phyloP scores from a whole-genome alignment of 192 early-diverging fungal genomes.

The Powellomyces hirtus region DNA sequence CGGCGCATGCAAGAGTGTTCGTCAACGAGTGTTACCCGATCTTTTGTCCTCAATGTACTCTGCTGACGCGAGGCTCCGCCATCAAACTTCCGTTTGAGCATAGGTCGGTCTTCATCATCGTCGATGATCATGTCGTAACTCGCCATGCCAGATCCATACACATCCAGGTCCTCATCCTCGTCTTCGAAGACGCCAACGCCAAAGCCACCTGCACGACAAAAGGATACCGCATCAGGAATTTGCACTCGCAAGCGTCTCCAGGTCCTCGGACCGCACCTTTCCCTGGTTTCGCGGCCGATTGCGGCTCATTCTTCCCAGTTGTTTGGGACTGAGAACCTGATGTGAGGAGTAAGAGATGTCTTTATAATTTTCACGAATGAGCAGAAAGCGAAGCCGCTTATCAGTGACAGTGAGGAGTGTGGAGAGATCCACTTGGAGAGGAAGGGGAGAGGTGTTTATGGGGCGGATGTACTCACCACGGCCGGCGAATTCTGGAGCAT shows the following conservation, averaged over 20 bases:
- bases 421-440: too few species aligned
- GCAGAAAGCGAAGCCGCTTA: too few species aligned
- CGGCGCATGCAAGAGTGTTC: too few species aligned
- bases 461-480: too few species aligned
- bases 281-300: too few species aligned
- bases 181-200: conserved; percentile 70
- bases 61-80: not conserved
- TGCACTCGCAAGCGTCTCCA: too few species aligned
- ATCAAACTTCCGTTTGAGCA: not conserved
- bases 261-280: too few species aligned
- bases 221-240: too few species aligned
- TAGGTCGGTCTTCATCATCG: conserved; percentile 34
- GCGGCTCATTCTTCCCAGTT: too few species aligned
- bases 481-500: conserved; percentile 63
- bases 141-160: conserved; percentile 31
- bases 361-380: not conserved
- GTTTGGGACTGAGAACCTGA: not conserved
- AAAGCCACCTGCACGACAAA: conserved; percentile 38
- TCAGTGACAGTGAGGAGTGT: not conserved
- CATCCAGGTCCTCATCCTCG: conserved; percentile 44
- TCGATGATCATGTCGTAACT: conserved; percentile 34
- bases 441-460: too few species aligned
- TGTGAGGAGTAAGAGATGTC: not conserved
- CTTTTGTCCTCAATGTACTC: too few species aligned
- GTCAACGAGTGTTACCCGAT: too few species aligned